A percentile compares a stretch with the other conserved stretches of the same genome.
These are phyloP conservation scores for Claviceps sorghi DNA, from an alignment of 2,329 filamentous ascomycete genomes.

Conservation along the genomic window DNA sequence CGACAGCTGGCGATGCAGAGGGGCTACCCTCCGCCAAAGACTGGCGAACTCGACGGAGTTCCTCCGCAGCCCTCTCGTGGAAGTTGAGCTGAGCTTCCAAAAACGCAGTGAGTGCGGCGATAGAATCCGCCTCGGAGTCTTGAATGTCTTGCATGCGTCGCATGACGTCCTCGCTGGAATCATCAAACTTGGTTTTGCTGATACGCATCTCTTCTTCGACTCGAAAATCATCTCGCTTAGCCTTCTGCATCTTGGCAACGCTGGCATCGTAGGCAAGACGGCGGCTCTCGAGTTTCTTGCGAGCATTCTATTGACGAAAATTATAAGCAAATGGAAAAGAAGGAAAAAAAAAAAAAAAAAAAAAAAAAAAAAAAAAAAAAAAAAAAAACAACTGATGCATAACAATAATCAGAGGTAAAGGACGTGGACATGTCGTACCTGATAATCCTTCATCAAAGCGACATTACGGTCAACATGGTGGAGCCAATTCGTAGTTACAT, in stretches of 20 bases:
- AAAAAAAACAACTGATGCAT: too few relatives aligned
- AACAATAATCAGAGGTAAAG: too few relatives aligned
- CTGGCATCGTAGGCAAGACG: constrained; percentile 84
- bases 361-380: neutral
- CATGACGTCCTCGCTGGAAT: constrained; percentile 81
- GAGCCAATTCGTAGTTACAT: constrained; percentile 71
- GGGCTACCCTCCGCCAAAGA: constrained; percentile 24
- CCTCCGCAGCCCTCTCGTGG: constrained; percentile 79
- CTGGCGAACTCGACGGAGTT: constrained; percentile 45
- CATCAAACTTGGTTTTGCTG: constrained; percentile 92
- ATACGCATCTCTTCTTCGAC: constrained; percentile 83
- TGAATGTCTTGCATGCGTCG: constrained; percentile 94
- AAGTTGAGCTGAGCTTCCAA: constrained; percentile 82
- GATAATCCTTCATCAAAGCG: constrained; percentile 95
- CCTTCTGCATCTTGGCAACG: constrained; percentile 79
- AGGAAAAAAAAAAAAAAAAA: too few relatives aligned
- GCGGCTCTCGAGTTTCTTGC: constrained; percentile 87
- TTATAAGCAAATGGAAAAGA: neutral
- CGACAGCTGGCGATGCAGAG: constrained; percentile 4
- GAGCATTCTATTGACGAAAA: constrained; percentile 37
- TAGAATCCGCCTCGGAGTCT: constrained; percentile 72
- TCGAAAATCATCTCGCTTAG: constrained; percentile 84
- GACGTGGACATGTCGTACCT: constrained; percentile 38
- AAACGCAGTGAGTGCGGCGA: constrained; percentile 65
- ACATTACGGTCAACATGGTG: constrained; percentile 82